Conservation (phyloP, 768 basidiomycete genomes). For the Mrakia frigida region DNA sequence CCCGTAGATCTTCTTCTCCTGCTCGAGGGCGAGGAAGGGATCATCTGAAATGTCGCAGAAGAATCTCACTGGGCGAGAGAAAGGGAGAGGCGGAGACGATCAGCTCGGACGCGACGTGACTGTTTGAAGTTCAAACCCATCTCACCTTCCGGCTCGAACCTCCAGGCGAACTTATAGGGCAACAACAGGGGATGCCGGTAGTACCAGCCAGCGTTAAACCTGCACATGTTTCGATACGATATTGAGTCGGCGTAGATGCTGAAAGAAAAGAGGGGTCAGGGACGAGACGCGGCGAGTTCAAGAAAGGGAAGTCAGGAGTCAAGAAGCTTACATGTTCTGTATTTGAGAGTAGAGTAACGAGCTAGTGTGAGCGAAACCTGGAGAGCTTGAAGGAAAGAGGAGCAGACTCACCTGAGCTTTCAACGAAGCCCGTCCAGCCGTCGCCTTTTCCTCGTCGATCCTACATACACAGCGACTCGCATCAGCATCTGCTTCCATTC, state of each 20-base stretch:
- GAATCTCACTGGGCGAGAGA: constrained; percentile 13
- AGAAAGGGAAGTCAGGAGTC: too few relatives aligned
- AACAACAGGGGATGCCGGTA: constrained; percentile 30
- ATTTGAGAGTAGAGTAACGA: too few relatives aligned
- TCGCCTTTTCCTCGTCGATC: constrained; percentile 70
- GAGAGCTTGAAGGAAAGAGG: not conserved
- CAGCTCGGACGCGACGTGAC: too few relatives aligned
- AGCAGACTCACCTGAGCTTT: not conserved
- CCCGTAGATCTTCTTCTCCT: constrained; percentile 72
- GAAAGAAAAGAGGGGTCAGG: not conserved
- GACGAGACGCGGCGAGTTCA: not conserved
- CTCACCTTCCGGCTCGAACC: constrained; percentile 24
- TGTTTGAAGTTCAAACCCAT: too few relatives aligned
- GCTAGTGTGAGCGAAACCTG: too few relatives aligned
- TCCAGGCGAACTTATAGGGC: constrained; percentile 30
- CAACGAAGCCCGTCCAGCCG: constrained; percentile 57
- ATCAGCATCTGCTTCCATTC: not conserved
- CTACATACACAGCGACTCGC: constrained; percentile 31
- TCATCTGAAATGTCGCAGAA: constrained; percentile 57
- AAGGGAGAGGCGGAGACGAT: too few relatives aligned
- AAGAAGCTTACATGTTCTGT: constrained; percentile 42
- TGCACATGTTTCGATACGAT: constrained; percentile 48
- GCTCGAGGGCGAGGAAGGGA: constrained; percentile 74
- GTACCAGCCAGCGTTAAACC: constrained; percentile 31
- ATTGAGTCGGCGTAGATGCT: constrained; percentile 49